Conservation (phyloP, 352 stramenopile species). For the Bremia lactucae region DNA sequence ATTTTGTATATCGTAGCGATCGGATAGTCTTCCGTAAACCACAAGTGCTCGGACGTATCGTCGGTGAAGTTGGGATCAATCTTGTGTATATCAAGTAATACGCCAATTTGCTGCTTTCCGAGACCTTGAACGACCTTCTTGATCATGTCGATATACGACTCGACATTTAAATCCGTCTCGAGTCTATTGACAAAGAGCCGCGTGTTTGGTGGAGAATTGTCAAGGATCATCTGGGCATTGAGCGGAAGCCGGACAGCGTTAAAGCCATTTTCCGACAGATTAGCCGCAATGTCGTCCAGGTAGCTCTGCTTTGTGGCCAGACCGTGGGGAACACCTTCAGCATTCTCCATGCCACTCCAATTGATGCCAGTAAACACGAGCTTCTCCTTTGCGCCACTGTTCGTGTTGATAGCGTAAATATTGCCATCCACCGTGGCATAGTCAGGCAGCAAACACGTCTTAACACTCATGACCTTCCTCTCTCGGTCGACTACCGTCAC, state of each 20-base stretch:
- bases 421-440: conserved; percentile 49
- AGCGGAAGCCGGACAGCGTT: conserved; percentile 71
- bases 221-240: conserved; percentile 75
- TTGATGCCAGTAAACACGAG: conserved; percentile 81
- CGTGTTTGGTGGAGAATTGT: conserved; percentile 49
- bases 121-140: conserved; percentile 75
- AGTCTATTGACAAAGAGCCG: conserved; percentile 55
- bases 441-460: conserved; percentile 60
- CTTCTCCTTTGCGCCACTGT: conserved; percentile 38
- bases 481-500: conserved; percentile 23
- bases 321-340: conserved; percentile 63
- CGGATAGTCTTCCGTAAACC: conserved; percentile 53
- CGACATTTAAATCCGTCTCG: conserved; percentile 53
- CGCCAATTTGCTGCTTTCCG: conserved; percentile 67
- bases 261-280: conserved; percentile 54
- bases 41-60: conserved; percentile 65
- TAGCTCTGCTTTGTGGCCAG: conserved; percentile 56
- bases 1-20: conserved; percentile 48
- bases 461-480: conserved; percentile 17
- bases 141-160: conserved; percentile 77
- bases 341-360: conserved; percentile 82
- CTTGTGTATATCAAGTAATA: conserved; percentile 79
- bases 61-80: conserved; percentile 63
- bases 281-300: conserved; percentile 56
- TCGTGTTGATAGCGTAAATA: conserved; percentile 51